Base-by-base conservation (phyloP, 371 early-diverging fungal genomes). In the Fennellomyces sp. region DNA sequence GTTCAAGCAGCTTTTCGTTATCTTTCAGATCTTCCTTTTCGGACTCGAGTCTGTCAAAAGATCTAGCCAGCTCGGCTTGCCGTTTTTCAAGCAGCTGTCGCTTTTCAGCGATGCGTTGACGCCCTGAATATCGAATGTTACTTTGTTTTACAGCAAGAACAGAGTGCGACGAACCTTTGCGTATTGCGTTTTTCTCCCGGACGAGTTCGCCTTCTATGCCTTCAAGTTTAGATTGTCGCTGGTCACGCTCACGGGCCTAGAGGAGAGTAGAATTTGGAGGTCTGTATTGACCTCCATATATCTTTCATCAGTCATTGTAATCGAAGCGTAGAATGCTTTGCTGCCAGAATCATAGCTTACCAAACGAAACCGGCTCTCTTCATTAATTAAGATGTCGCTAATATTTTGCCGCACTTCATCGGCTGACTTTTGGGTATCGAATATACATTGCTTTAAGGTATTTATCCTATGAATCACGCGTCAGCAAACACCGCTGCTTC, bases 371-470 rank as follows among this genome's bases (percentile, higher is more conserved):
- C 76, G 73, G 15, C 74, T 60, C 12, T 76, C 69, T 38, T 75
- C 72, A 27, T 65, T 66, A 4, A 65, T 70, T 15, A 85, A 50
- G 6, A 80, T 70, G 0, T 61, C 47, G 47, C 80, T 75, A 35
- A 83, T 77, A 33, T 71, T 64, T 31, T 66, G 62, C 45, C 72
- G 66, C 30, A 85, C 74, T 58, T 85, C 82, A 27, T 75, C 69
- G 13, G 78, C 69, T 1, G 82, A 81, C 38, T 61, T 66, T 56
- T 80, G 78, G 15, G 86, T 82, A 68, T 85, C 86, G 58, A 75
- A 78, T 51, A 85, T 77, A 42, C 82, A 83, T 27, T 81, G 81
- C 56, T 81, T 78, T 15, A 83, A 57, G 35, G 83, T 81, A 61
- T 81, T 85, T 35, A 83, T 30, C 49, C 73, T 78, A 55, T 0